Percentiles rank a stretch among this genome's conserved stretches.
Evolutionary conservation across 202 grass and related monocot genomes (phyloP).

Genomic region (Digitaria exilis): DNA sequence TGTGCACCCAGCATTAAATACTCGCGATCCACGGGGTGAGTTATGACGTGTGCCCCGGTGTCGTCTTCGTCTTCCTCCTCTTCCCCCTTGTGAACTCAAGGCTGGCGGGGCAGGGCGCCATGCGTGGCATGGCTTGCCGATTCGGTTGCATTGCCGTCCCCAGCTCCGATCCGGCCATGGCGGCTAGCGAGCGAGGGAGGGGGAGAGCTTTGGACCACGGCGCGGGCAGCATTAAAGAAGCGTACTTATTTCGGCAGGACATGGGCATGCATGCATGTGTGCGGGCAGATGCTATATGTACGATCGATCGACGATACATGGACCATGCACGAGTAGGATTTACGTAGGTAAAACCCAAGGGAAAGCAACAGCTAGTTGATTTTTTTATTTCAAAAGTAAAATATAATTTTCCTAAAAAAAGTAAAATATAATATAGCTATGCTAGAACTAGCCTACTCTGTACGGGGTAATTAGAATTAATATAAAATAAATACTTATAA

Average conservation of each 20-base stretch:
- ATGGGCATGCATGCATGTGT: background rate
- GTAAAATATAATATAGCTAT: too few species aligned
- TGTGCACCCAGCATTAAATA: background rate
- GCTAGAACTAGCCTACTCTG: too few species aligned
- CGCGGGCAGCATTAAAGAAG: slow-evolving; percentile 17
- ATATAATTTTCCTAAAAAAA: too few species aligned
- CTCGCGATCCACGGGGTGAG: background rate
- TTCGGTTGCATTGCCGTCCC: slow-evolving; percentile 15
- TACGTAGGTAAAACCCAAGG: too few species aligned
- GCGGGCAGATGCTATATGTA: background rate
- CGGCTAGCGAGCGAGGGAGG: background rate
- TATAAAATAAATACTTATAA: too few species aligned
- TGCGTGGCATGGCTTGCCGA: slow-evolving; percentile 54
- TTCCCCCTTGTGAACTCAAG: slow-evolving; percentile 26
- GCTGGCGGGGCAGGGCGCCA: background rate
- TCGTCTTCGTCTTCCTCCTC: background rate
- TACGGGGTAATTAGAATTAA: too few species aligned
- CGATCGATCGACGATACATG: background rate
- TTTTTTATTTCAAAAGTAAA: too few species aligned
- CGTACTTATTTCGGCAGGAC: slow-evolving; percentile 26
- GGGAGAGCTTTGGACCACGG: background rate
- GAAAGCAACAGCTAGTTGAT: too few species aligned
- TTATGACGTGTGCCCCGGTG: slow-evolving; percentile 6
- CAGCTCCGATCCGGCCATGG: slow-evolving; percentile 19
- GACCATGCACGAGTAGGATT: background rate